A percentile compares a stretch with the other conserved stretches of the same genome.
Evolutionary conservation across 805 yeast genomes (phyloP).

Genomic region (Monosporozyma aquatica): DNA sequence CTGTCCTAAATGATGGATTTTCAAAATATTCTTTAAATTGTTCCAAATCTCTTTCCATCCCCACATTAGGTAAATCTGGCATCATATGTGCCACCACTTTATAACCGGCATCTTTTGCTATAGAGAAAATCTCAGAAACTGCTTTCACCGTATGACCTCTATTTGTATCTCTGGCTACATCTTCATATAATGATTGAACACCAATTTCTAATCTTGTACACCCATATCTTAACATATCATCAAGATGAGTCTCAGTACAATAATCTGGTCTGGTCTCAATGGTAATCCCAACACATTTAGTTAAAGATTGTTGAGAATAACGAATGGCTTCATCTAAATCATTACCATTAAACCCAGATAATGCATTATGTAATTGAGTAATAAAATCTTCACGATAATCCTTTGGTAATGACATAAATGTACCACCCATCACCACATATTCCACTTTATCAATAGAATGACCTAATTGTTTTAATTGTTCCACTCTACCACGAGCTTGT

Average conservation of each 20-base stretch:
- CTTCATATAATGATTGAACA: slow-evolving; percentile 94
- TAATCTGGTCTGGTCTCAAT: slow-evolving; percentile 98
- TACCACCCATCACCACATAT: slow-evolving; percentile 97
- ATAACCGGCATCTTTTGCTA: slow-evolving; percentile 97
- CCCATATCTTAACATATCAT: slow-evolving; percentile 93
- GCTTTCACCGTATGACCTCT: slow-evolving; percentile 96
- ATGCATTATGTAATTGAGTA: slow-evolving; percentile 84
- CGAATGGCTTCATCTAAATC: slow-evolving; percentile 84
- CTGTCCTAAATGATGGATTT: slow-evolving; percentile 93
- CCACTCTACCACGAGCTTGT: slow-evolving; percentile 95
- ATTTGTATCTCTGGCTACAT: slow-evolving; percentile 96
- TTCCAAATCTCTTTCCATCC: slow-evolving; percentile 94
- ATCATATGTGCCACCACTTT: slow-evolving; percentile 98
- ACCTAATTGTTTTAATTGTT: slow-evolving; percentile 89
- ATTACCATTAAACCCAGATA: slow-evolving; percentile 83
- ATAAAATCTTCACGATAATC: slow-evolving; percentile 88
- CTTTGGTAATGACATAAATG: slow-evolving; percentile 89
- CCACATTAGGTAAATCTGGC: slow-evolving; percentile 98
- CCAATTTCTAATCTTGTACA: slow-evolving; percentile 96
- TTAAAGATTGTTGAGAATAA: slow-evolving; percentile 86
- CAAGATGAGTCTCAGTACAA: slow-evolving; percentile 89
- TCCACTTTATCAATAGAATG: slow-evolving; percentile 97
- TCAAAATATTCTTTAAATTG: slow-evolving; percentile 96
- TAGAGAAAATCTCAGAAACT: slow-evolving; percentile 89
- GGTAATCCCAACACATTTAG: slow-evolving; percentile 97